phyloP scores from a whole-genome alignment of 1,284 basidiomycete genomes.

The Naganishia sp. region DNA sequence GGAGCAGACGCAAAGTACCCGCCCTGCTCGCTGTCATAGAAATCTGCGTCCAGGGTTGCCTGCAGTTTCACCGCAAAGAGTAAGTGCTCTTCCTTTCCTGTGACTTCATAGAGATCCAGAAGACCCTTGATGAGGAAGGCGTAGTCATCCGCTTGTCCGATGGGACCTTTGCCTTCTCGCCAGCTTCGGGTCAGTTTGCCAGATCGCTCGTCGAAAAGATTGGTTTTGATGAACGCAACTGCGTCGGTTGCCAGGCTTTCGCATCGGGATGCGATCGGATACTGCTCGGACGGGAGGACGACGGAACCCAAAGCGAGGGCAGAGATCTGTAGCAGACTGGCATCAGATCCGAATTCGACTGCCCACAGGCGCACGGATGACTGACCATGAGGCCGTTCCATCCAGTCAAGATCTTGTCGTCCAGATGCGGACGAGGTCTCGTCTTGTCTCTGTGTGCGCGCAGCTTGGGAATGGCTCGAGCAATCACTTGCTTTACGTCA shows the following conservation, averaged over 20 bases:
- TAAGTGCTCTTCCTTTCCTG: constrained; percentile 50
- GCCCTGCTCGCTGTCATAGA: constrained; percentile 54
- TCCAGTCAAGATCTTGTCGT: constrained; percentile 58
- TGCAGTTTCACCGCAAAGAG: constrained; percentile 54
- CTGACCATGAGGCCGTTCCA: constrained; percentile 59
- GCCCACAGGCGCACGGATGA: constrained; percentile 7
- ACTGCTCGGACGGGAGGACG: constrained; percentile 33
- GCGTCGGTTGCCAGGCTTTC: constrained; percentile 37
- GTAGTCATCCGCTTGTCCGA: constrained; percentile 50
- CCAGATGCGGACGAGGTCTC: constrained; percentile 55
- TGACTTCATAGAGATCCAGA: constrained; percentile 55
- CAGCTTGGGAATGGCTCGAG: constrained; percentile 40
- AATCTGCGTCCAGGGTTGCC: constrained; percentile 55
- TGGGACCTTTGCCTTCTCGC: constrained; percentile 47
- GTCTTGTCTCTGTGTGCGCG: constrained; percentile 51
- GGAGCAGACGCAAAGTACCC: constrained; percentile 56
- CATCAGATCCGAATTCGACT: neutral
- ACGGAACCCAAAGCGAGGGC: constrained; percentile 39
- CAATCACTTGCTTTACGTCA: constrained; percentile 41
- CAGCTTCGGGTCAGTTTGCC: constrained; percentile 42
- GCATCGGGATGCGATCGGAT: constrained; percentile 35
- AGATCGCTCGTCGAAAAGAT: constrained; percentile 40
- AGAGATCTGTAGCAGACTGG: constrained; percentile 36
- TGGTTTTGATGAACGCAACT: constrained; percentile 39
- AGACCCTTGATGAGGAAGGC: constrained; percentile 47